Conservation (phyloP, 2,329 filamentous ascomycete species). For the Curvularia verruculosa region DNA sequence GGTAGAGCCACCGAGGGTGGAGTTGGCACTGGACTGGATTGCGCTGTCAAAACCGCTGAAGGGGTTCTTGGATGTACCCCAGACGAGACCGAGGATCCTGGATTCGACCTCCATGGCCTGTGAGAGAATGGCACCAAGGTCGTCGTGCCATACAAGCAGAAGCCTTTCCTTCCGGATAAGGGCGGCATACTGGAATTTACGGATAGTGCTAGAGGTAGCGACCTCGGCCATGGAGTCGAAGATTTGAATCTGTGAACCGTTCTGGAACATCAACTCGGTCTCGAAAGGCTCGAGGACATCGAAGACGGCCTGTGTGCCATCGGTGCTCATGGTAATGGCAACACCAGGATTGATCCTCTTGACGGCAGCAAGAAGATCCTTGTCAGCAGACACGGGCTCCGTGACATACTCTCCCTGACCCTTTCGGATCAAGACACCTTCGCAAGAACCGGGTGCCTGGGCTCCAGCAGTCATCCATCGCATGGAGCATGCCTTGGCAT, state of each 20-base stretch:
- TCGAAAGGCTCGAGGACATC: slow-evolving; percentile 50
- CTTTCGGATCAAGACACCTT: slow-evolving; percentile 76
- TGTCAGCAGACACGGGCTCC: slow-evolving; percentile 50
- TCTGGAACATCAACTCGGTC: slow-evolving; percentile 49
- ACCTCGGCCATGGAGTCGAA: slow-evolving; percentile 54
- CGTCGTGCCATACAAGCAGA: slow-evolving; percentile 80
- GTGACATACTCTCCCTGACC: slow-evolving; percentile 70
- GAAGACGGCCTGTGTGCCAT: slow-evolving; percentile 56
- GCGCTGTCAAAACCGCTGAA: slow-evolving; percentile 52
- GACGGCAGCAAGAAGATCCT: slow-evolving; percentile 51
- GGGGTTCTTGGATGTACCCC: slow-evolving; percentile 56
- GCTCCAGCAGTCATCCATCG: slow-evolving; percentile 28
- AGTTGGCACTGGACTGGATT: slow-evolving; percentile 31
- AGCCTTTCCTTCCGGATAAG: slow-evolving; percentile 75
- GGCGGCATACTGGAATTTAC: slow-evolving; percentile 80
- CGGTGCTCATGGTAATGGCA: slow-evolving; percentile 58
- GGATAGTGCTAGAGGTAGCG: slow-evolving; percentile 59
- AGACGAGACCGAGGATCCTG: slow-evolving; percentile 74
- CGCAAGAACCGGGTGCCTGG: slow-evolving; percentile 18
- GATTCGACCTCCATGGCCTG: slow-evolving; percentile 74
- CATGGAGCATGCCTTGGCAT: slow-evolving; percentile 34
- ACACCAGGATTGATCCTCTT: slow-evolving; percentile 55
- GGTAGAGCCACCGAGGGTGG: slow-evolving; percentile 36
- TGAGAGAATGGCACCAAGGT: slow-evolving; percentile 70
- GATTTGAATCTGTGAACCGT: slow-evolving; percentile 56